phyloP scores from a whole-genome alignment of 1,284 basidiomycete genomes.

The Cutaneotrichosporon mucoides region DNA sequence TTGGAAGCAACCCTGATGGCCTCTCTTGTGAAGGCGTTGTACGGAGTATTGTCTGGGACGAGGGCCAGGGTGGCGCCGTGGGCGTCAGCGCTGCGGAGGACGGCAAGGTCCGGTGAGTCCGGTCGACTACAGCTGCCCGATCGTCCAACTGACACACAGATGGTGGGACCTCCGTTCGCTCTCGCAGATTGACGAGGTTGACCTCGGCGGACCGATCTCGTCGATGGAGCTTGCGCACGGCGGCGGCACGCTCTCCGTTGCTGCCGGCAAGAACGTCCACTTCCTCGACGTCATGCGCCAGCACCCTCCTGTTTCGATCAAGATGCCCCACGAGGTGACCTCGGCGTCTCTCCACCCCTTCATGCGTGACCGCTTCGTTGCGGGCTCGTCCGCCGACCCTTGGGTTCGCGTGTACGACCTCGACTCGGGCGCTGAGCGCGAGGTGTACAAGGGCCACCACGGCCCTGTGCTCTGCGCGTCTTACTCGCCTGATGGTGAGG shows the following conservation, averaged over 20 bases:
- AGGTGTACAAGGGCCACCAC: conserved; percentile 94
- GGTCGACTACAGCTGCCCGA: neutral
- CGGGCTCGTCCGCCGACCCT: conserved; percentile 83
- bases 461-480: conserved; percentile 92
- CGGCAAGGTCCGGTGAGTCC: conserved; percentile 73
- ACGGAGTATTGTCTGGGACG: conserved; percentile 90
- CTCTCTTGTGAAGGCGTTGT: conserved; percentile 74
- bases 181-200: conserved; percentile 64
- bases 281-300: conserved; percentile 62
- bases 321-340: conserved; percentile 75
- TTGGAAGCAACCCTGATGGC: conserved; percentile 59
- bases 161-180: conserved; percentile 95
- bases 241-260: conserved; percentile 81
- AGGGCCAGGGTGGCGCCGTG: conserved; percentile 60
- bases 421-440: conserved; percentile 75
- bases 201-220: conserved; percentile 74
- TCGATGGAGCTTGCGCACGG: conserved; percentile 88
- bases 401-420: conserved; percentile 95
- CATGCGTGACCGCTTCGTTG: conserved; percentile 82
- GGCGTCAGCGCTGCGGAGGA: conserved; percentile 90
- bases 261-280: conserved; percentile 84
- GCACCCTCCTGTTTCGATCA: conserved; percentile 49
- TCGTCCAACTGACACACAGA: conserved; percentile 50
- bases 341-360: conserved; percentile 90
- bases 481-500: conserved; percentile 96